phyloP scores from a whole-genome alignment of 768 basidiomycete species.

The Dendrothele bispora region DNA sequence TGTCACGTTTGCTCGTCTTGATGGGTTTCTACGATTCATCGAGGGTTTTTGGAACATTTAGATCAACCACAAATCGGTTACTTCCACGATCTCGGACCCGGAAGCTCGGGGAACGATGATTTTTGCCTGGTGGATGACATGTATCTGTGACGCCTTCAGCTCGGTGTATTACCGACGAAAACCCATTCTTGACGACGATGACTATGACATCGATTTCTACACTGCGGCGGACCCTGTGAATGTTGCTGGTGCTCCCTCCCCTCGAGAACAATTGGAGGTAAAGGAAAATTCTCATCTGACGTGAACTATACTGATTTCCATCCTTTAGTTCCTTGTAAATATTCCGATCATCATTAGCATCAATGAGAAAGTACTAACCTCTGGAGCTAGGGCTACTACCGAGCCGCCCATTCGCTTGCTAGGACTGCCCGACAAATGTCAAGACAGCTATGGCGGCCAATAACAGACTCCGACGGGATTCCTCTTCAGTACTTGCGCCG shows the following conservation, averaged over 20 bases:
- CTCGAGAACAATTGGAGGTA: conserved; percentile 81
- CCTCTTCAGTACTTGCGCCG: conserved; percentile 60
- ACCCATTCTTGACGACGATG: conserved; percentile 83
- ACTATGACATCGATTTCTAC: conserved; percentile 89
- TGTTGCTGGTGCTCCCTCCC: conserved; percentile 57
- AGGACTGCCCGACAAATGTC: conserved; percentile 82
- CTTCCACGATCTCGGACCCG: conserved; percentile 69
- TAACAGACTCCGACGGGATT: conserved; percentile 75
- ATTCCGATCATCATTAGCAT: conserved; percentile 8
- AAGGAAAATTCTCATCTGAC: conserved; percentile 12
- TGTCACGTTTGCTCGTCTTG: background rate
- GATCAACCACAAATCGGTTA: conserved; percentile 85
- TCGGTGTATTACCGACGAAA: conserved; percentile 84
- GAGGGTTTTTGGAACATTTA: conserved; percentile 24
- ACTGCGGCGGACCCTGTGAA: conserved; percentile 65
- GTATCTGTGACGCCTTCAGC: conserved; percentile 79
- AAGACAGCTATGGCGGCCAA: conserved; percentile 76
- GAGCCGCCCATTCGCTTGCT: conserved; percentile 80
- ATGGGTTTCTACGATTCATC: background rate
- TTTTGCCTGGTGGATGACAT: conserved; percentile 94
- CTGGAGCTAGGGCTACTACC: conserved; percentile 77
- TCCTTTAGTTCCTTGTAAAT: conserved; percentile 65
- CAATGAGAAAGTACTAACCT: conserved; percentile 11
- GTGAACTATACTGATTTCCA: background rate
- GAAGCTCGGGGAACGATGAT: conserved; percentile 83